Percentiles rank a stretch among this genome's conserved stretches.
Conservation (phyloP, 768 basidiomycete species). For the Saitozyma podzolica region DNA sequence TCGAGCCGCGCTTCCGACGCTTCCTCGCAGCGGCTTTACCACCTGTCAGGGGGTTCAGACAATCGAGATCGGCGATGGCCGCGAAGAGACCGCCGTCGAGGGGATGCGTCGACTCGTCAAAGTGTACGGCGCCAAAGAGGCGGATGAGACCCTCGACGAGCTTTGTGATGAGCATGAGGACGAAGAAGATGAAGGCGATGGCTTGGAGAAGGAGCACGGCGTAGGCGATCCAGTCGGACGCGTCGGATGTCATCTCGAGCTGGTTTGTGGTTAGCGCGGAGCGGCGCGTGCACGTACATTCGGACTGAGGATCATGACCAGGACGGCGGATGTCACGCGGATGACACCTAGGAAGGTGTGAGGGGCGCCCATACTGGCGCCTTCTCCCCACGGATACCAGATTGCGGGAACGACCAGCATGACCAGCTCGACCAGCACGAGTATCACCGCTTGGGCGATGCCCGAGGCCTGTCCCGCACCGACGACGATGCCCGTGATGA, state of each 20-base stretch:
- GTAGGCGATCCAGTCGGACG: conserved; percentile 91
- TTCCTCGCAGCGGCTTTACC: conserved; percentile 51
- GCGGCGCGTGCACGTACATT: conserved; percentile 61
- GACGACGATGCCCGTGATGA: conserved; percentile 78
- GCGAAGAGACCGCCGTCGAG: conserved; percentile 75
- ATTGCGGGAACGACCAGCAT: conserved; percentile 85
- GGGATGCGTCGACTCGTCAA: conserved; percentile 76
- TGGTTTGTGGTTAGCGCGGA: conserved; percentile 50
- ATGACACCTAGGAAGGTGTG: conserved; percentile 91
- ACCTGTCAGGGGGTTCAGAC: conserved; percentile 65
- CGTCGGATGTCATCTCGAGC: conserved; percentile 79
- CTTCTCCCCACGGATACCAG: conserved; percentile 95
- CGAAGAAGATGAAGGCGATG: conserved; percentile 78
- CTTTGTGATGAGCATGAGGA: conserved; percentile 80
- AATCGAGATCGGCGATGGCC: conserved; percentile 73
- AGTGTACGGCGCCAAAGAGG: conserved; percentile 71
- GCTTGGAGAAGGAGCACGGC: conserved; percentile 78
- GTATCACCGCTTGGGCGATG: conserved; percentile 84
- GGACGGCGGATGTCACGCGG: conserved; percentile 82
- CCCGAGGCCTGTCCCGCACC: conserved; percentile 88
- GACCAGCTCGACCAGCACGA: conserved; percentile 82
- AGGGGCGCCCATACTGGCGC: conserved; percentile 93
- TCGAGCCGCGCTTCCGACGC: conserved; percentile 37
- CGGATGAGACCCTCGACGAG: conserved; percentile 78
- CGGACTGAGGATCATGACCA: conserved; percentile 85